These are phyloP conservation scores for Plasmodium vinckei DNA, from an alignment of 169 alveolate genomes.

Conservation along the genomic window DNA sequence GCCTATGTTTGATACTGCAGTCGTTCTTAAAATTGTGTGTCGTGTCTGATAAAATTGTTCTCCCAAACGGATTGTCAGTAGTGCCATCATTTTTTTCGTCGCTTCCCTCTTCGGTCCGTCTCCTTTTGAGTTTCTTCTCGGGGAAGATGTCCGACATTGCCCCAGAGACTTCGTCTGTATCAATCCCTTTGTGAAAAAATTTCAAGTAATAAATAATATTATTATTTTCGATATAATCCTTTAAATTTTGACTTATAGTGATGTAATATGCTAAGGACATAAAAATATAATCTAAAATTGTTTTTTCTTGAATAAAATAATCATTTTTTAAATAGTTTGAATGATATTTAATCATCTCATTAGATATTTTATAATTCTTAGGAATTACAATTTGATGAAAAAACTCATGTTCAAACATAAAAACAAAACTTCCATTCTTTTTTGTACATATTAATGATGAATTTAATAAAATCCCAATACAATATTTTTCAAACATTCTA, in stretches of 20 bases:
- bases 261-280: slow-evolving; percentile 61
- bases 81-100: neutral
- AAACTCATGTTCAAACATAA: slow-evolving; percentile 70
- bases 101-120: neutral
- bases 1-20: slow-evolving; percentile 16
- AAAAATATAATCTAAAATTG: slow-evolving; percentile 58
- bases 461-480: slow-evolving; percentile 63
- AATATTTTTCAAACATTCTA: slow-evolving; percentile 40
- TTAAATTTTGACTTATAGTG: slow-evolving; percentile 49
- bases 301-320: slow-evolving; percentile 51
- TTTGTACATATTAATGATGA: slow-evolving; percentile 42
- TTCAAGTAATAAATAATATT: slow-evolving; percentile 28
- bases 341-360: slow-evolving; percentile 8
- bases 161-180: neutral
- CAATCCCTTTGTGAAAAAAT: slow-evolving; percentile 20
- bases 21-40: neutral
- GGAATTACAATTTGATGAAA: slow-evolving; percentile 34
- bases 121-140: slow-evolving; percentile 1
- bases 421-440: slow-evolving; percentile 28
- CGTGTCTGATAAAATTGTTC: neutral
- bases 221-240: slow-evolving; percentile 28
- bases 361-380: neutral
- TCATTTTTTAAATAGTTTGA: slow-evolving; percentile 44
- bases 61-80: neutral
- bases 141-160: neutral